Evolutionary conservation across 2,329 filamentous ascomycete species (phyloP).

Genomic region (Camillea tinctor): DNA sequence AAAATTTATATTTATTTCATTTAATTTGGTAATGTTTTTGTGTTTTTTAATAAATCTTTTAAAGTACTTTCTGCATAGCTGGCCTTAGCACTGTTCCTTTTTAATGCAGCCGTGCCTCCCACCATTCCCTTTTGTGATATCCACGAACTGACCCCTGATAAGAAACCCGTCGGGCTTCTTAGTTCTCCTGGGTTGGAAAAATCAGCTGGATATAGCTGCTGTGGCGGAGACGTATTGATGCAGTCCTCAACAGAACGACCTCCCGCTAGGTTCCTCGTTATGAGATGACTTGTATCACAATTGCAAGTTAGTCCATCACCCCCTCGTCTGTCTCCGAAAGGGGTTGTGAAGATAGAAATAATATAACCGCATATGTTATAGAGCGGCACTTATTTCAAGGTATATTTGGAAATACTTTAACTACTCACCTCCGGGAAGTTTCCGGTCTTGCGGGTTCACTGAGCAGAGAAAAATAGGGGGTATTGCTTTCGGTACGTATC

Average conservation of each 20-base stretch:
- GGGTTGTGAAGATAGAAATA: background rate
- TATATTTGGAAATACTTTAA: background rate
- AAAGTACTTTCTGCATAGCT: conserved; percentile 58
- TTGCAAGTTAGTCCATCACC: background rate
- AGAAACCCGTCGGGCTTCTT: conserved; percentile 20
- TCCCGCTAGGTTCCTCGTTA: conserved; percentile 40
- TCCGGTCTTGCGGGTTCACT: conserved; percentile 57
- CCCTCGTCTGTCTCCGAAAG: background rate
- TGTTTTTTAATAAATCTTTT: conserved; percentile 48
- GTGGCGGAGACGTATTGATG: conserved; percentile 27
- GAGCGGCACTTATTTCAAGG: background rate
- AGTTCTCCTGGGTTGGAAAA: conserved; percentile 27
- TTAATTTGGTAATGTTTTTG: conserved; percentile 19
- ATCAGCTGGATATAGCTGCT: conserved; percentile 21
- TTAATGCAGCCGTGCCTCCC: conserved; percentile 15
- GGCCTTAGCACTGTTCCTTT: conserved; percentile 26
- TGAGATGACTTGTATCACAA: conserved; percentile 37
- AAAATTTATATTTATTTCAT: conserved; percentile 1
- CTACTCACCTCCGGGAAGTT: conserved; percentile 44
- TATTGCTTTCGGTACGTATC: conserved; percentile 25
- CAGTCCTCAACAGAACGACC: conserved; percentile 17
- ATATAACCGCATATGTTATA: background rate
- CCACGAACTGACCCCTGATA: conserved; percentile 45
- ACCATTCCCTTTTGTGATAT: conserved; percentile 42
- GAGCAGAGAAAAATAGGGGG: conserved; percentile 43